Percentiles rank a stretch among this genome's conserved stretches.
Evolutionary conservation across 108 stramenopile genomes (phyloP).

Genomic region (Fragilaria crotonensis): DNA sequence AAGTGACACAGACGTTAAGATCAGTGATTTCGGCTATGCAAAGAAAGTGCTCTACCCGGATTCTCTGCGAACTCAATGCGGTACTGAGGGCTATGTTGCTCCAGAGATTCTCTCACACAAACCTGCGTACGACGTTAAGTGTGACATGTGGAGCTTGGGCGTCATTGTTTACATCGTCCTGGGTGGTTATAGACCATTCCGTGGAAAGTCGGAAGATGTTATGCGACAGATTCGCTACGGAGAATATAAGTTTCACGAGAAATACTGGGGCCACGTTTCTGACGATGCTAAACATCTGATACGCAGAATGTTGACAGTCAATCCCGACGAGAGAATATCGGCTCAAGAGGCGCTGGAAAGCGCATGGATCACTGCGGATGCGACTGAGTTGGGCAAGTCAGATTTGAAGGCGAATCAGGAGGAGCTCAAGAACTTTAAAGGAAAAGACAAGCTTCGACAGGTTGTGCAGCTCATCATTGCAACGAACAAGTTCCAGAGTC

Average conservation of each 20-base stretch:
- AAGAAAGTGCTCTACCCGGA: conserved; percentile 58
- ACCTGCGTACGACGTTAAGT: conserved; percentile 59
- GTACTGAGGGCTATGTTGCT: conserved; percentile 85
- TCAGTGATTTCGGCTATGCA: conserved; percentile 97
- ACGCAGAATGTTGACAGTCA: conserved; percentile 66
- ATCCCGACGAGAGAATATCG: conserved; percentile 66
- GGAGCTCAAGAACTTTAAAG: conserved; percentile 32
- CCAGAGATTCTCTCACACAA: conserved; percentile 70
- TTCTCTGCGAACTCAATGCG: conserved; percentile 69
- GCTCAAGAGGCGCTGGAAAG: conserved; percentile 62
- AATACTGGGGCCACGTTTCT: conserved; percentile 73
- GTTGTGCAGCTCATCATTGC: conserved; percentile 30
- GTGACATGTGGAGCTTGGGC: conserved; percentile 96
- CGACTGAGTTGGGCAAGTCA: conserved; percentile 11
- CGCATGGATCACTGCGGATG: conserved; percentile 61
- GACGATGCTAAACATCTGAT: conserved; percentile 82
- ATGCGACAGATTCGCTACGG: conserved; percentile 74
- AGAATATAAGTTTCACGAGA: conserved; percentile 78
- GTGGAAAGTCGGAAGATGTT: conserved; percentile 48
- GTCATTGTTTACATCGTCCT: conserved; percentile 92
- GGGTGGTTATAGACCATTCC: conserved; percentile 91
- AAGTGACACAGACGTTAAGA: conserved; percentile 91
- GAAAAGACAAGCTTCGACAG: conserved; percentile 33
- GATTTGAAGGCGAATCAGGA: conserved; percentile 34
- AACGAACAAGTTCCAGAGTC: conserved; percentile 36